A percentile compares a stretch with the other conserved stretches of the same genome.
Conservation (phyloP, 306 rosid species). For the Abrus pulchellus region DNA sequence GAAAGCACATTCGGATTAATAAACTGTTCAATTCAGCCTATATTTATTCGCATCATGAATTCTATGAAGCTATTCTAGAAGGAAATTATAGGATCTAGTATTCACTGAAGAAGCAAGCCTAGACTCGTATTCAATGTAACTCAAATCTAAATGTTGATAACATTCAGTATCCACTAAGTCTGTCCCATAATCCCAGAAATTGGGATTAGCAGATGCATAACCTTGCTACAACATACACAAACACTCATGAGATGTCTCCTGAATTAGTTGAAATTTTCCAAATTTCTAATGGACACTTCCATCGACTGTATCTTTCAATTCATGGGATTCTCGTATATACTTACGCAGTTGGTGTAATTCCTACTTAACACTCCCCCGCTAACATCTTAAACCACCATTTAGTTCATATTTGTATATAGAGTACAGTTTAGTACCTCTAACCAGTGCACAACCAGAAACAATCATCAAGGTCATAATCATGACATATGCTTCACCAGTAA, state of each 20-base stretch:
- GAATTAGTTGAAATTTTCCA: constrained; percentile 2
- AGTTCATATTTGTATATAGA: constrained; percentile 1
- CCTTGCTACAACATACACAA: background rate
- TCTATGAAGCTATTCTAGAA: background rate
- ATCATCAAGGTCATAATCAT: background rate
- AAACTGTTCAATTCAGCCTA: background rate
- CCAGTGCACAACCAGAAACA: constrained; percentile 15
- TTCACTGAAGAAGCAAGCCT: constrained; percentile 6
- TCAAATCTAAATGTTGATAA: background rate
- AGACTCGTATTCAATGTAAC: background rate
- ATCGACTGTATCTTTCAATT: background rate
- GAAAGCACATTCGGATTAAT: constrained; percentile 13
- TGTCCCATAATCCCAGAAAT: background rate
- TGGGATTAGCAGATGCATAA: constrained; percentile 22
- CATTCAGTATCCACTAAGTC: background rate
- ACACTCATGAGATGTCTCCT: constrained; percentile 12
- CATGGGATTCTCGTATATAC: constrained; percentile 15
- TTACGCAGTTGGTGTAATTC: background rate
- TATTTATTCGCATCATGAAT: constrained; percentile 8
- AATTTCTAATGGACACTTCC: background rate
- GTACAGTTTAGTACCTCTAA: background rate
- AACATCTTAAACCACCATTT: constrained; percentile 29
- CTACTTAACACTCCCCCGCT: background rate
- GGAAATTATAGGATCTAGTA: background rate
- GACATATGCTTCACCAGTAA: background rate